Percentiles rank a stretch among this genome's conserved stretches.
Evolutionary conservation across 2,329 filamentous ascomycete species (phyloP).

Genomic region (Ophiosphaerella narmari): DNA sequence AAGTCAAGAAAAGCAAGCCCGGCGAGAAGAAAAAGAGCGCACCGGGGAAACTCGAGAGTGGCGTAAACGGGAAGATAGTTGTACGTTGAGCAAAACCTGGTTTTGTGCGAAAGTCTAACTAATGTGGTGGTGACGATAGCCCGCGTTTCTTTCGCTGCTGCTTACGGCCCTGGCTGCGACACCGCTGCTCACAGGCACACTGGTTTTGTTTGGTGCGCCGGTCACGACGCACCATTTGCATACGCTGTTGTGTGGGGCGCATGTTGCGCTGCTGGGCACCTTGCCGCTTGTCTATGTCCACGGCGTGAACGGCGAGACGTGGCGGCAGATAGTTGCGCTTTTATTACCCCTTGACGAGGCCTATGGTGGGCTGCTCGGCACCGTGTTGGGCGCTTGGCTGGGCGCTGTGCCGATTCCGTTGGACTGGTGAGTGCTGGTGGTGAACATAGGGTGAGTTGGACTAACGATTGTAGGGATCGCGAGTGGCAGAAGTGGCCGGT

Average conservation of each 20-base stretch:
- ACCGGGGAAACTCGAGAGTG: conserved; percentile 29
- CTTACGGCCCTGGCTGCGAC: conserved; percentile 60
- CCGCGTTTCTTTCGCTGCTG: conserved; percentile 71
- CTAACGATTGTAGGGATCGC: conserved; percentile 66
- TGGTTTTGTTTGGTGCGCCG: conserved; percentile 91
- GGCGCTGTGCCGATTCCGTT: conserved; percentile 94
- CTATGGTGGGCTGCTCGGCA: conserved; percentile 81
- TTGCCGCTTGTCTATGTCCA: conserved; percentile 86
- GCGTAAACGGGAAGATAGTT: conserved; percentile 43
- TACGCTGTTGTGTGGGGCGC: conserved; percentile 78
- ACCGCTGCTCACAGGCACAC: conserved; percentile 62
- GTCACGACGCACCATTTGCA: conserved; percentile 78
- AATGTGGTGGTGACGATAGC: conserved; percentile 51
- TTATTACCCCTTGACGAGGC: conserved; percentile 79
- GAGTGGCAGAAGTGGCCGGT: conserved; percentile 99
- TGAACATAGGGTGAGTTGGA: neutral
- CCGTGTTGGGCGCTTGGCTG: conserved; percentile 82
- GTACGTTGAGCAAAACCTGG: conserved; percentile 37
- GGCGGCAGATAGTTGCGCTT: conserved; percentile 71
- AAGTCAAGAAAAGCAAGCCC: conserved; percentile 58
- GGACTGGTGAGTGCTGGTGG: conserved; percentile 68
- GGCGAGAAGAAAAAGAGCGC: conserved; percentile 46
- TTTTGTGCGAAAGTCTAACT: neutral
- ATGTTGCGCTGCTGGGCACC: conserved; percentile 77
- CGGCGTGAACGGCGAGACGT: conserved; percentile 73